phyloP scores from a whole-genome alignment of 2,329 filamentous ascomycete species.

The Trichoderma breve region DNA sequence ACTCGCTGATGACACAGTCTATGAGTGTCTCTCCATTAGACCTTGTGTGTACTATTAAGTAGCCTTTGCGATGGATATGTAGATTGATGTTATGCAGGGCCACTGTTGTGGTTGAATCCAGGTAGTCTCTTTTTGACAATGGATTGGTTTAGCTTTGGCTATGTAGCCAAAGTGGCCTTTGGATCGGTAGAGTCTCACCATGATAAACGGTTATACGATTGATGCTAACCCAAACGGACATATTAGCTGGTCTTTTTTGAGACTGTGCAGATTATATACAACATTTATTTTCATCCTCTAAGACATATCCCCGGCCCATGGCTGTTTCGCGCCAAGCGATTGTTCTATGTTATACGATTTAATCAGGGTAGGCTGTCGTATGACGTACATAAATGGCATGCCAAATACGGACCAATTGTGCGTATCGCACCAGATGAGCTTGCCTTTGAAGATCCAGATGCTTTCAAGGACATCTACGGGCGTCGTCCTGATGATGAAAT shows the following conservation, averaged over 20 bases:
- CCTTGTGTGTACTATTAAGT: not conserved
- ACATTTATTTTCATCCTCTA: not conserved
- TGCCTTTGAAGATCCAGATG: not conserved
- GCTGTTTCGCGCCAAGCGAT: not conserved
- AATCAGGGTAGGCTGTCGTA: not conserved
- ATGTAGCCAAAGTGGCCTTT: not conserved
- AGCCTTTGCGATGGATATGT: not conserved
- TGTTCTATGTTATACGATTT: not conserved
- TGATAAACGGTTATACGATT: not conserved
- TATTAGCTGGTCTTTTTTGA: not conserved
- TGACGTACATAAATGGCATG: not conserved
- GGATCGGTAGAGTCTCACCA: not conserved
- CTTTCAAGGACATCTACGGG: not conserved
- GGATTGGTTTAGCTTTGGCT: not conserved
- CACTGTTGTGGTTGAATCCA: not conserved
- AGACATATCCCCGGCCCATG: not conserved
- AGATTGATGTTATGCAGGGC: not conserved
- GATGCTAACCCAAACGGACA: not conserved
- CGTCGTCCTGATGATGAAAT: not conserved
- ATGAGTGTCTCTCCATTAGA: not conserved
- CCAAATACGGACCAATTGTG: not conserved
- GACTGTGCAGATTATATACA: not conserved
- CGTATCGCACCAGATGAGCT: not conserved
- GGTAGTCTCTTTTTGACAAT: not conserved
- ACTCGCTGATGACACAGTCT: not conserved